A percentile compares a stretch with the other conserved stretches of the same genome.
Evolutionary conservation across 257 asterid species (phyloP).

Genomic region (Solanum rostratum): DNA sequence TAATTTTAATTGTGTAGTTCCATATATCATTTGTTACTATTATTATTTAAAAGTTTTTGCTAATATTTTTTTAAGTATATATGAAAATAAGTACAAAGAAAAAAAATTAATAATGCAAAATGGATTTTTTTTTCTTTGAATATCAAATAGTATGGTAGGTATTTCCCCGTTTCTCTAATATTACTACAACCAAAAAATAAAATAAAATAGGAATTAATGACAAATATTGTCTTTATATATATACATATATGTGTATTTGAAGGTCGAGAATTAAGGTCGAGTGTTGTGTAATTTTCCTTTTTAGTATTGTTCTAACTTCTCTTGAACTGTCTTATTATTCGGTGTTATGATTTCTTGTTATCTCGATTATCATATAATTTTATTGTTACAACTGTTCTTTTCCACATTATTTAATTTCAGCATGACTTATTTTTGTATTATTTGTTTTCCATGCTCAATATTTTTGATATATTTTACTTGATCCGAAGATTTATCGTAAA

Average conservation of each 20-base stretch:
- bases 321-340: not conserved
- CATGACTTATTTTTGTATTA: not conserved
- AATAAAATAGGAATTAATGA: too few relatives aligned
- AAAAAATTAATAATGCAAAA: too few relatives aligned
- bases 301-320: not conserved
- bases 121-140: too few relatives aligned
- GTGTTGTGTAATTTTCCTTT: not conserved
- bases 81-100: not conserved
- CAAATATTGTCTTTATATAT: too few relatives aligned
- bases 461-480: not conserved
- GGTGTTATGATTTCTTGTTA: not conserved
- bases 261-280: not conserved
- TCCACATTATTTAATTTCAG: not conserved
- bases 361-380: not conserved
- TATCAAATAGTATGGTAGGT: too few relatives aligned
- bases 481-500: too few relatives aligned
- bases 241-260: too few relatives aligned
- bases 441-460: too few relatives aligned
- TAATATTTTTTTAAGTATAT: not conserved
- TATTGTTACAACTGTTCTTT: not conserved
- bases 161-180: too few relatives aligned
- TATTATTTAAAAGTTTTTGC: not conserved
- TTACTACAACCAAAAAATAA: too few relatives aligned
- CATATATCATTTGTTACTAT: not conserved
- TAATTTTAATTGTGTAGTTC: not conserved